These are phyloP conservation scores for Phytopythium cucurbitacearum DNA, from an alignment of 352 stramenopile species.

Conservation along the genomic window DNA sequence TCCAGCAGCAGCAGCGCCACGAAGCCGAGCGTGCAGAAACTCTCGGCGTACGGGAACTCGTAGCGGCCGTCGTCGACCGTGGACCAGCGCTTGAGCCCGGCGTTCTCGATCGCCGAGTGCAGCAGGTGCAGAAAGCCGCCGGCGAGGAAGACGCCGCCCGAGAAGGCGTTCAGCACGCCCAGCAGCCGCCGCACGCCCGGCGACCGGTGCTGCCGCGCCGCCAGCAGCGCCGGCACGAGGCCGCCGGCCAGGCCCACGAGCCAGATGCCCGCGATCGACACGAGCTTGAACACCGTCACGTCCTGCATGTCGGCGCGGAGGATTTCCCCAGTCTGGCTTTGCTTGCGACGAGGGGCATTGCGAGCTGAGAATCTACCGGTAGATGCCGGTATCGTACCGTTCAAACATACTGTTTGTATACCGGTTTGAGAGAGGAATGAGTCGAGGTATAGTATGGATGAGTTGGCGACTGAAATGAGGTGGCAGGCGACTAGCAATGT, in stretches of 20 bases:
- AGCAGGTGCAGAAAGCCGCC: slow-evolving; percentile 78
- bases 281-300: slow-evolving; percentile 74
- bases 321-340: too few relatives aligned
- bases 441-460: too few relatives aligned
- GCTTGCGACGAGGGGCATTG: too few relatives aligned
- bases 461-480: too few relatives aligned
- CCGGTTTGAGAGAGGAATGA: too few relatives aligned
- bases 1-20: slow-evolving; percentile 63
- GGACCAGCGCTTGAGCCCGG: slow-evolving; percentile 60
- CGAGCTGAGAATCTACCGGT: too few relatives aligned
- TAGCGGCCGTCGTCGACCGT: slow-evolving; percentile 53
- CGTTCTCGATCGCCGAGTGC: slow-evolving; percentile 67
- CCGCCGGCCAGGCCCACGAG: slow-evolving; percentile 57
- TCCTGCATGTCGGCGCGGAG: slow-evolving; percentile 30
- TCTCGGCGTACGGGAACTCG: slow-evolving; percentile 74
- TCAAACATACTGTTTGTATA: too few relatives aligned
- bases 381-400: too few relatives aligned
- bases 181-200: slow-evolving; percentile 21
- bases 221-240: slow-evolving; percentile 44
- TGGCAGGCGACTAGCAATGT: too few relatives aligned
- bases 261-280: slow-evolving; percentile 72
- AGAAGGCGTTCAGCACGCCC: slow-evolving; percentile 61
- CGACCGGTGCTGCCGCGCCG: slow-evolving; percentile 30
- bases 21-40: slow-evolving; percentile 75
- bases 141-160: slow-evolving; percentile 71